These are phyloP conservation scores for Carex littledalei DNA, from an alignment of 176 grass and related monocot species.

Conservation along the genomic window DNA sequence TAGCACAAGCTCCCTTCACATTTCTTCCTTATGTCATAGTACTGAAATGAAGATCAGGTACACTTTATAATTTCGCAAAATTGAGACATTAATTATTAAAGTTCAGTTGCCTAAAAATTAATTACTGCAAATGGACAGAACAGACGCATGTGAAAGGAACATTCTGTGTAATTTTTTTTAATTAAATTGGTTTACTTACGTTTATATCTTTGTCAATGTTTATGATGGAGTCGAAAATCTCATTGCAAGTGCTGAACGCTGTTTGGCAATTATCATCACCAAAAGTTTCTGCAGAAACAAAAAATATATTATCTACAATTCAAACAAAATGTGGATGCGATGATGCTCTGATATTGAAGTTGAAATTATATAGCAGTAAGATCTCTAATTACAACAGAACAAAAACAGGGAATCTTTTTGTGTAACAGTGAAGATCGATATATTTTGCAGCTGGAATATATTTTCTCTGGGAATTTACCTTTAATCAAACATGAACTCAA, in stretches of 20 bases:
- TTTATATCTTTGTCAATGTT: conserved; percentile 46
- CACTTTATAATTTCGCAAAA: not conserved
- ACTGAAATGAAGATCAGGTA: conserved; percentile 41
- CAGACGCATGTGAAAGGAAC: too few relatives aligned
- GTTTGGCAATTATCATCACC: conserved; percentile 59
- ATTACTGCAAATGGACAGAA: not conserved
- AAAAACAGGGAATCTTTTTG: not conserved
- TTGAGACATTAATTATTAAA: not conserved
- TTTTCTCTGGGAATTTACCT: conserved; percentile 25
- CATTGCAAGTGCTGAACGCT: conserved; percentile 71
- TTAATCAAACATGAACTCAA: conserved; percentile 22
- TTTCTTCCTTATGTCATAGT: conserved; percentile 89
- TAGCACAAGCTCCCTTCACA: conserved; percentile 86
- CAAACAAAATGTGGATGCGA: not conserved
- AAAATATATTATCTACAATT: not conserved
- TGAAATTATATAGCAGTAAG: not conserved
- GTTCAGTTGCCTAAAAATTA: not conserved
- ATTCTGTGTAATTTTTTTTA: not conserved
- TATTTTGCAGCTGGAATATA: conserved; percentile 23
- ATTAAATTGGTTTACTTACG: conserved; percentile 32
- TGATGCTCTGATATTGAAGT: not conserved
- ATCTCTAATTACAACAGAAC: not conserved
- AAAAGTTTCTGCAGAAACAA: conserved; percentile 4
- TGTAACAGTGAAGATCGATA: not conserved
- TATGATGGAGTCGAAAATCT: conserved; percentile 72